Percentiles rank a stretch among this genome's conserved stretches.
These are phyloP conservation scores for Hortaea werneckii DNA, from an alignment of 2,329 filamentous ascomycete genomes.

Conservation along the genomic window DNA sequence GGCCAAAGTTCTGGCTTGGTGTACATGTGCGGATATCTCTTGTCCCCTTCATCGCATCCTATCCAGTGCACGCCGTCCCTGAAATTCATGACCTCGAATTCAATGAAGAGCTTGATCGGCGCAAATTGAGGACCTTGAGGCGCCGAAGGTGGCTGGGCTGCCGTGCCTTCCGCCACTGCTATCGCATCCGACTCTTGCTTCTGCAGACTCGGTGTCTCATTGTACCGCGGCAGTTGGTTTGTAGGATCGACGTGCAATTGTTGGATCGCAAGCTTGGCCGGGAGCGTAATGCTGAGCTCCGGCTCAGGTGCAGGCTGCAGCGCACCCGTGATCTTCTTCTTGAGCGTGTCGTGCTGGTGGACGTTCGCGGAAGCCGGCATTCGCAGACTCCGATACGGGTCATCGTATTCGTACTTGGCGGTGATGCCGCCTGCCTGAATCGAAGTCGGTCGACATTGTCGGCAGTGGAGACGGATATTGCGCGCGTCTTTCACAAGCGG, in stretches of 20 bases:
- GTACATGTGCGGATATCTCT: constrained; percentile 82
- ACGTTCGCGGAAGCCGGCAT: constrained; percentile 53
- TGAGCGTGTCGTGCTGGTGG: constrained; percentile 68
- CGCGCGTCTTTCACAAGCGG: constrained; percentile 47
- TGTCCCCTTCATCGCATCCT: constrained; percentile 68
- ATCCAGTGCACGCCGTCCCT: constrained; percentile 88
- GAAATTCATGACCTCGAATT: constrained; percentile 65
- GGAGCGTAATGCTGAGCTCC: constrained; percentile 50
- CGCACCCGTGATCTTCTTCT: constrained; percentile 54
- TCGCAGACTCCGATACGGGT: constrained; percentile 58
- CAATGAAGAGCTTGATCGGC: constrained; percentile 57
- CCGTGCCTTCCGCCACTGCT: constrained; percentile 19
- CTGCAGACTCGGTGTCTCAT: constrained; percentile 29
- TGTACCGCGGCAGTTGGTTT: constrained; percentile 14
- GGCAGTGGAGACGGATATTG: constrained; percentile 49
- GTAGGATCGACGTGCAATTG: constrained; percentile 42
- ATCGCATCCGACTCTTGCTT: constrained; percentile 23
- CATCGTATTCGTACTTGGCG: constrained; percentile 34
- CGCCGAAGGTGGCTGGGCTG: constrained; percentile 15
- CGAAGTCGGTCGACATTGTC: constrained; percentile 49
- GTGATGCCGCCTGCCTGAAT: constrained; percentile 38
- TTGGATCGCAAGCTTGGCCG: constrained; percentile 51
- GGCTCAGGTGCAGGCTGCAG: constrained; percentile 42
- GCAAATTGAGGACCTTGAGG: constrained; percentile 38
- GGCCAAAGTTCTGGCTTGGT: constrained; percentile 71